These are phyloP conservation scores for Russula foetens DNA, from an alignment of 768 basidiomycete species.

Conservation along the genomic window DNA sequence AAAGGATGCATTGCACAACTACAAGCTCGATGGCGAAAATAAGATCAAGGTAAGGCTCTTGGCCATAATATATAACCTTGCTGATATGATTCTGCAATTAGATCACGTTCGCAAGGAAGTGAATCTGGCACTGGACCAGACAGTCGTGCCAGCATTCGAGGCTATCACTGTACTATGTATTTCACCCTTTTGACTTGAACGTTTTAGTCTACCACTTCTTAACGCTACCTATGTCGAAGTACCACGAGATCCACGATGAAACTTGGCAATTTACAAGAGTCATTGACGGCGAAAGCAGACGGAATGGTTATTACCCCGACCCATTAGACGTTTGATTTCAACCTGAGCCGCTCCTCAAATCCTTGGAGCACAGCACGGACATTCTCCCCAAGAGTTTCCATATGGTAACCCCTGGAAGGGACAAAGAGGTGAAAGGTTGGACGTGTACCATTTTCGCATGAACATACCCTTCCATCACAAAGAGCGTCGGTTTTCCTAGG, in stretches of 20 bases:
- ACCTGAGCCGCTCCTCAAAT: slow-evolving; percentile 15
- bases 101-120: slow-evolving; percentile 23
- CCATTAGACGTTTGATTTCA: neutral
- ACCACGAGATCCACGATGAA: neutral
- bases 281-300: neutral
- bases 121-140: neutral
- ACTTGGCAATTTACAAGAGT: neutral
- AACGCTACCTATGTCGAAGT: neutral
- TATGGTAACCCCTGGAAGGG: slow-evolving; percentile 24
- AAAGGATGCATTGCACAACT: slow-evolving; percentile 95
- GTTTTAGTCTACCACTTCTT: neutral
- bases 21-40: slow-evolving; percentile 94
- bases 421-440: neutral
- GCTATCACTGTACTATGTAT: slow-evolving; percentile 12
- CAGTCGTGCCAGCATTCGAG: neutral
- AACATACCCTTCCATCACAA: slow-evolving; percentile 31
- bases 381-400: slow-evolving; percentile 25
- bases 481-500: slow-evolving; percentile 23
- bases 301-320: neutral
- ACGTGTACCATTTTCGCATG: neutral
- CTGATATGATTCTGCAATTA: slow-evolving; percentile 3
- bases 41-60: slow-evolving; percentile 80
- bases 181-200: neutral
- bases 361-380: slow-evolving; percentile 25
- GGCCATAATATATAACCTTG: neutral